These are phyloP conservation scores for Candida orba DNA, from an alignment of 805 yeast genomes.

Conservation along the genomic window DNA sequence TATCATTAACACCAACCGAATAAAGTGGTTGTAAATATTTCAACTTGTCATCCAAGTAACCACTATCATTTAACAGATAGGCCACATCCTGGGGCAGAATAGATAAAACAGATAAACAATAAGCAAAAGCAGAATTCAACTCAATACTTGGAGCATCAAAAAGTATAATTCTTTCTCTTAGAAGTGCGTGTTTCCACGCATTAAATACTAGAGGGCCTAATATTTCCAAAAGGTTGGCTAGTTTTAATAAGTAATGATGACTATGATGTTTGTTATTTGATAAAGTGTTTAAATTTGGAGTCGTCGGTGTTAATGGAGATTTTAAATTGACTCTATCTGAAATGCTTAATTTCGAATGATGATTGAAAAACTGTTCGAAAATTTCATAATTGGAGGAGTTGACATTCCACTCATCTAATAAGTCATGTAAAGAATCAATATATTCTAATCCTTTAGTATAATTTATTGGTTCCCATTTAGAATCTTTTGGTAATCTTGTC, in stretches of 20 bases:
- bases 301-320: conserved; percentile 15
- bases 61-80: conserved; percentile 25
- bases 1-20: conserved; percentile 56
- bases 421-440: conserved; percentile 26
- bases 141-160: conserved; percentile 32
- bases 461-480: conserved; percentile 34
- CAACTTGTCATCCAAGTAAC: conserved; percentile 14
- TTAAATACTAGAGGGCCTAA: conserved; percentile 63
- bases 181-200: conserved; percentile 54
- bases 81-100: conserved; percentile 52
- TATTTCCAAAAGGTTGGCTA: conserved; percentile 38
- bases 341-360: conserved; percentile 11
- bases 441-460: conserved; percentile 40
- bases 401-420: conserved; percentile 19
- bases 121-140: conserved; percentile 42
- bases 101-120: conserved; percentile 53
- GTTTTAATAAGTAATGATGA: conserved; percentile 39
- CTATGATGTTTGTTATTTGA: conserved; percentile 10
- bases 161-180: conserved; percentile 49
- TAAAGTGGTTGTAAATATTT: conserved; percentile 45
- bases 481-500: conserved; percentile 4
- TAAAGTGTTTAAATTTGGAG: conserved; percentile 1
- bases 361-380: conserved; percentile 22
- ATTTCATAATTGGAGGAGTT: conserved; percentile 14
- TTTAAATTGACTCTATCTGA: conserved; percentile 3